Percentiles rank a stretch among this genome's conserved stretches.
phyloP scores from a whole-genome alignment of 1,284 basidiomycete genomes.

The Apiotrichum veenhuisii region DNA sequence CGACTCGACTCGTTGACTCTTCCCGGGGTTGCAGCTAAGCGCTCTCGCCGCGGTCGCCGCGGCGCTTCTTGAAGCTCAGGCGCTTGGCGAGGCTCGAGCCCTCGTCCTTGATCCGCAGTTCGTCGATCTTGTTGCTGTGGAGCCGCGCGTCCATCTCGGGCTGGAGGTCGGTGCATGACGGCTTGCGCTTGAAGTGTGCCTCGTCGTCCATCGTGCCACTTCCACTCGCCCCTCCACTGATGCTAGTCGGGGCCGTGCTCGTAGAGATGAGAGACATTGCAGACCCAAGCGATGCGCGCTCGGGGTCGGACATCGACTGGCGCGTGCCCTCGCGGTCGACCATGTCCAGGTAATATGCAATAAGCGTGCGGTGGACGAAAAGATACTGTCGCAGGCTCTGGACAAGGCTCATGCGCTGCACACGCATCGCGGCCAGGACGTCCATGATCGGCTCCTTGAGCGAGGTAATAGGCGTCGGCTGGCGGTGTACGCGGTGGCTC shows the following conservation, averaged over 20 bases:
- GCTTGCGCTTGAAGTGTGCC: conserved; percentile 34
- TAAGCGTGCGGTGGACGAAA: conserved; percentile 79
- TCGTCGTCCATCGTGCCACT: conserved; percentile 48
- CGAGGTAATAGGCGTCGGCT: conserved; percentile 57
- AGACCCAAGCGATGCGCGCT: neutral
- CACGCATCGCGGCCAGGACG: conserved; percentile 80
- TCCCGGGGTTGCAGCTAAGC: neutral
- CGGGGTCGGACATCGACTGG: neutral
- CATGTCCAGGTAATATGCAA: conserved; percentile 72
- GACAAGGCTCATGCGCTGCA: conserved; percentile 86
- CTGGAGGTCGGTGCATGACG: conserved; percentile 42
- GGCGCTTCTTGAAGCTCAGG: conserved; percentile 42
- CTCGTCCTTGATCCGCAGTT: conserved; percentile 1
- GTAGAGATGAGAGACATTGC: neutral
- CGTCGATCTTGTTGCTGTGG: conserved; percentile 5
- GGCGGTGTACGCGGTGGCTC: conserved; percentile 47
- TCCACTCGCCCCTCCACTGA: too few species aligned
- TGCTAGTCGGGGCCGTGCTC: conserved; percentile 4
- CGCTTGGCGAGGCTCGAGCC: conserved; percentile 38
- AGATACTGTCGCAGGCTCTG: conserved; percentile 85
- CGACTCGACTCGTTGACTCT: neutral
- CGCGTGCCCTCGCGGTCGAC: conserved; percentile 60
- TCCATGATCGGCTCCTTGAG: conserved; percentile 69
- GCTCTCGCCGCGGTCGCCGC: conserved; percentile 3
- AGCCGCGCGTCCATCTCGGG: conserved; percentile 19